These are phyloP conservation scores for Herpetomonas samuelpessoai DNA, from an alignment of 208 protist species.

Conservation along the genomic window DNA sequence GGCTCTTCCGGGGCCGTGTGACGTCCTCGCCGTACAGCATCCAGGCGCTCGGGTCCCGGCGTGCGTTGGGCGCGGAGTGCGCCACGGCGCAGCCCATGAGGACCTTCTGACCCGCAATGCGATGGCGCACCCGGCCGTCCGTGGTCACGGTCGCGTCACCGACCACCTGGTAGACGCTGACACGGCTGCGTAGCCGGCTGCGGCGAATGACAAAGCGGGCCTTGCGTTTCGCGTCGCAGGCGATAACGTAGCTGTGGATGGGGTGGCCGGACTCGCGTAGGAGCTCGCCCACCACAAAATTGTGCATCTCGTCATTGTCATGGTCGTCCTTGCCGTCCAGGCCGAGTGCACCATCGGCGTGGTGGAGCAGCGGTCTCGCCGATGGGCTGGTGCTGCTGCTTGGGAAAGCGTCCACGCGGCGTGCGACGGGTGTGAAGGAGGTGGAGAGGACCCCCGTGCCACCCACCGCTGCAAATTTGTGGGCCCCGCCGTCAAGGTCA, in stretches of 20 bases:
- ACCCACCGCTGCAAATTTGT: not conserved
- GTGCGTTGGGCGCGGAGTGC: conserved; percentile 6
- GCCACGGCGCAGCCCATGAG: conserved; percentile 34
- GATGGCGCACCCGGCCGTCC: conserved; percentile 31
- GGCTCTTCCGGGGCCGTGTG: conserved; percentile 4
- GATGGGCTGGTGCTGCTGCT: too few relatives aligned
- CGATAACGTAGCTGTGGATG: conserved; percentile 49
- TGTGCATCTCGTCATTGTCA: conserved; percentile 1
- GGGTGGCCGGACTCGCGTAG: conserved; percentile 56
- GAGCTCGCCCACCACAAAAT: conserved; percentile 38
- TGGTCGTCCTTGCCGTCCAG: not conserved
- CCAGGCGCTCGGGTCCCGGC: conserved; percentile 19
- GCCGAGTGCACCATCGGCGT: not conserved
- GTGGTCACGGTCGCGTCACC: conserved; percentile 37
- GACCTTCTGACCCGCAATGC: conserved; percentile 34
- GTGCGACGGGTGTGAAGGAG: conserved; percentile 1
- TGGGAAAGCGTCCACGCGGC: too few relatives aligned
- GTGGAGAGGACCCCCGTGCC: not conserved
- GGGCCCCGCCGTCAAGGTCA: not conserved
- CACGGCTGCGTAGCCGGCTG: conserved; percentile 43
- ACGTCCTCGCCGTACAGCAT: conserved; percentile 37
- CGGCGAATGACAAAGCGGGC: conserved; percentile 47
- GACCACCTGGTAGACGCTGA: conserved; percentile 47
- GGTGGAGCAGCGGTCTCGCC: too few relatives aligned
- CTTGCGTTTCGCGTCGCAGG: conserved; percentile 48